phyloP scores from a whole-genome alignment of 1,139 yeast genomes.

The Blastobotrys indianensis region DNA sequence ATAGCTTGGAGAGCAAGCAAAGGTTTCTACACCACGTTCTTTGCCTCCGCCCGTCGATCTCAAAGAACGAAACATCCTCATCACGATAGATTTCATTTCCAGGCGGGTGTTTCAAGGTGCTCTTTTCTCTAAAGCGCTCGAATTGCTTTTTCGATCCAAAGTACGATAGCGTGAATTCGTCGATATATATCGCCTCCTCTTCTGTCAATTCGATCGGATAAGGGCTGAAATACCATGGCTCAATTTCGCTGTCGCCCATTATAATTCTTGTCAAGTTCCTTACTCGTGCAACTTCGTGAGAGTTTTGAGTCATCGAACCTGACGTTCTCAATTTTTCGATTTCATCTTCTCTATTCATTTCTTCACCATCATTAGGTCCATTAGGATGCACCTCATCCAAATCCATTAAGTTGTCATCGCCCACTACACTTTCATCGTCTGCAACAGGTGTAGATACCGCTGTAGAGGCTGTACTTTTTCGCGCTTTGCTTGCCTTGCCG shows the following conservation, averaged over 20 bases:
- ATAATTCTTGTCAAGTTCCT: conserved; percentile 72
- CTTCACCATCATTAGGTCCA: conserved; percentile 51
- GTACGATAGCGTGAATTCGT: conserved; percentile 84
- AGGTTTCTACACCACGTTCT: conserved; percentile 95
- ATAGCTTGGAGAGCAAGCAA: conserved; percentile 79
- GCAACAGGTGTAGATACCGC: conserved; percentile 20
- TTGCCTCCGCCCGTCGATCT: conserved; percentile 93
- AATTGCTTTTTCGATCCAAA: conserved; percentile 88
- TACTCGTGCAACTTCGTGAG: conserved; percentile 82
- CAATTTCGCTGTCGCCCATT: conserved; percentile 86
- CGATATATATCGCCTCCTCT: conserved; percentile 80
- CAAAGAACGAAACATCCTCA: conserved; percentile 77
- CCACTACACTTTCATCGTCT: conserved; percentile 13
- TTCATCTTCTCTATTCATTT: conserved; percentile 80
- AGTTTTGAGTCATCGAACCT: conserved; percentile 94
- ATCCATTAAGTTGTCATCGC: conserved; percentile 53
- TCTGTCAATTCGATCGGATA: conserved; percentile 93
- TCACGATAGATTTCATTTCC: conserved; percentile 97
- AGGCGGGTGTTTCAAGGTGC: conserved; percentile 86
- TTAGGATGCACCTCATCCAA: conserved; percentile 81
- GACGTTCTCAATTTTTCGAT: conserved; percentile 85
- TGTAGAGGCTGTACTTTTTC: conserved; percentile 12
- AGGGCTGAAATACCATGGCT: conserved; percentile 98
- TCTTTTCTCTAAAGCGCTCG: conserved; percentile 81
- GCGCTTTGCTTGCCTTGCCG: conserved; percentile 21